phyloP scores from a whole-genome alignment of 2,329 filamentous ascomycete species.

The Aspergillus arachidicola region DNA sequence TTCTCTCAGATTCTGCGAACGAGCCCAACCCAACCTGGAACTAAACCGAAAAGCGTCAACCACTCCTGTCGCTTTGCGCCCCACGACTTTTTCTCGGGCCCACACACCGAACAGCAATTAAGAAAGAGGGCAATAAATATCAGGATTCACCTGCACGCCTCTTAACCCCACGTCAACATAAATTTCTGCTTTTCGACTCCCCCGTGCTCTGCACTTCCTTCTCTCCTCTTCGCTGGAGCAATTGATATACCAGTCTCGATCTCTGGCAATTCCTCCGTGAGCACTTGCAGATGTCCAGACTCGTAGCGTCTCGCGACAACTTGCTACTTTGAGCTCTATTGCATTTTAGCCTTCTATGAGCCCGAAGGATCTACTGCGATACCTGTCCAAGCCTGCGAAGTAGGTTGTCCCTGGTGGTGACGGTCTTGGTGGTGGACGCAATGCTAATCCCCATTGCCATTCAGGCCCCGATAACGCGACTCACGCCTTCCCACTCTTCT shows the following conservation, averaged over 20 bases:
- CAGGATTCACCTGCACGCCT: not conserved
- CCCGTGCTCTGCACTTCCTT: constrained; percentile 26
- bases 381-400: constrained; percentile 94
- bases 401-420: constrained; percentile 49
- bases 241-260: not conserved
- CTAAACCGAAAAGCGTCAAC: not conserved
- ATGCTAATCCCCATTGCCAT: constrained; percentile 21
- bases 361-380: constrained; percentile 86
- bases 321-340: constrained; percentile 37
- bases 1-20: not conserved
- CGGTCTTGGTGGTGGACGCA: not conserved
- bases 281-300: constrained; percentile 36
- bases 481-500: constrained; percentile 27
- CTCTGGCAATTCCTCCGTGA: not conserved
- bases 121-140: constrained; percentile 3
- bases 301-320: constrained; percentile 37
- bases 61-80: constrained; percentile 7
- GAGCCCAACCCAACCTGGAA: not conserved
- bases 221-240: constrained; percentile 25
- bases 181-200: constrained; percentile 11
- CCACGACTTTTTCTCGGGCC: constrained; percentile 14
- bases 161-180: constrained; percentile 4
- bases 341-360: constrained; percentile 71
- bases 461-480: constrained; percentile 66
- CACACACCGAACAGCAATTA: constrained; percentile 10